Base-by-base conservation (phyloP, 2,329 filamentous ascomycete species). In the Madurella mycetomatis region DNA sequence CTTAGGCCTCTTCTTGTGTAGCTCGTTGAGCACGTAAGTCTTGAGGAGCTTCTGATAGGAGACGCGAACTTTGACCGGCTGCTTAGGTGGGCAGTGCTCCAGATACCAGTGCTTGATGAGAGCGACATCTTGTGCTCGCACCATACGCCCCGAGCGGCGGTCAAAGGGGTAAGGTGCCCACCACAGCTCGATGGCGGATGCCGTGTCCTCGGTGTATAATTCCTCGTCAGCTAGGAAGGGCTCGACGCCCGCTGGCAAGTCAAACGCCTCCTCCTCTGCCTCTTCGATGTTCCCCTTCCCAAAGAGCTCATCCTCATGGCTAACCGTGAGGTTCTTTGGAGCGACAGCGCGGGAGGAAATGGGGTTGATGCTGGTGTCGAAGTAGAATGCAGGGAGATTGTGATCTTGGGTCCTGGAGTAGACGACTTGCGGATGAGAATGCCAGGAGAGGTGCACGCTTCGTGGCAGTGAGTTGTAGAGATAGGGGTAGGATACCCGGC, bases 1-100 rank as follows among this genome's bases (percentile, higher is more conserved):
- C 77, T 99, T 97, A 7, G 92, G 90, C 62, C 88, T 90, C 73
- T 92, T 95, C 76, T 92, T 95, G 73, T 99, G 95, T 45, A 99
- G 79, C 73, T 97, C 92, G 64, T 99, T 99, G 61, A 99, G 80
- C 16, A 99, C 94, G 64, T 86, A 99, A 3, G 89, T 92, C 78
- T 99, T 99, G 42, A 99, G 79, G 55, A 99, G 77, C 75, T 99
- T 99, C 72, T 99, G 94, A 69, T 99, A 99, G 0, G 94, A 99
- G 9, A 99, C 94, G 66, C 94, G 84, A 51, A 99, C 92, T 75
- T 99, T 99, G 61, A 97, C 92, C 0, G 94, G 92, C 65, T 96
- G 91, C 60, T 78, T 76, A 53, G 87, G 83, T 11, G 94, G 92
- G 61, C 91, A 92, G 69, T 99, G 95, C 72, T 99, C 92, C 5